Evolutionary conservation across 2,329 filamentous ascomycete genomes (phyloP).

Genomic region (Botrytis aclada): DNA sequence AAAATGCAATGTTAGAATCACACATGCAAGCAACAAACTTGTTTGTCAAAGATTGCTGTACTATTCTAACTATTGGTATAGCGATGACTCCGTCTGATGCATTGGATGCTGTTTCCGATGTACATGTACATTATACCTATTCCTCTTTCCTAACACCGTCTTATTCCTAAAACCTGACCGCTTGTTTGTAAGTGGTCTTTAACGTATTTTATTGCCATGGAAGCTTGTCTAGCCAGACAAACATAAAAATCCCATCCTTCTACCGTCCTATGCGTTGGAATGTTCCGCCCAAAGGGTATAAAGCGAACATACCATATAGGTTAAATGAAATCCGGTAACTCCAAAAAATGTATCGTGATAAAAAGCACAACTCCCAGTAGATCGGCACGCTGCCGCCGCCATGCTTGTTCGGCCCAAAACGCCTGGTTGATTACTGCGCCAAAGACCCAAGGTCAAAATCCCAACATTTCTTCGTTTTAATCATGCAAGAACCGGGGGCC

Average conservation of each 20-base stretch:
- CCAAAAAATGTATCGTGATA: background rate
- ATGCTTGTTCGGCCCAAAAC: background rate
- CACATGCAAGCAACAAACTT: background rate
- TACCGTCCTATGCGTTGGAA: conserved; percentile 11
- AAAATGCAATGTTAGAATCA: background rate
- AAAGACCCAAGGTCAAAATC: background rate
- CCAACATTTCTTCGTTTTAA: conserved; percentile 3
- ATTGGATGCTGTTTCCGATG: background rate
- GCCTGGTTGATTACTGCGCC: background rate
- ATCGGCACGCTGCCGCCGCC: background rate
- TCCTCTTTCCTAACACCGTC: background rate
- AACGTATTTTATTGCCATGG: conserved; percentile 12
- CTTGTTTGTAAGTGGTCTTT: background rate
- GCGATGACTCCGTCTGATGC: background rate
- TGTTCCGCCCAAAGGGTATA: conserved; percentile 6
- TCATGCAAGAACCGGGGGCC: background rate
- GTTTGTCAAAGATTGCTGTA: background rate
- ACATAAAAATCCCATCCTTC: background rate
- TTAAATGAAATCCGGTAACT: background rate
- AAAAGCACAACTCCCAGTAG: background rate
- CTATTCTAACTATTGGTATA: background rate
- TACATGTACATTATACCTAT: conserved; percentile 2
- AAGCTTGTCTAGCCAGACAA: conserved; percentile 1
- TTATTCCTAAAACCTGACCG: background rate
- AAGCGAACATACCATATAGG: background rate